phyloP scores from a whole-genome alignment of 2,329 filamentous ascomycete genomes.

The Neofusicoccum kwambonambiense region DNA sequence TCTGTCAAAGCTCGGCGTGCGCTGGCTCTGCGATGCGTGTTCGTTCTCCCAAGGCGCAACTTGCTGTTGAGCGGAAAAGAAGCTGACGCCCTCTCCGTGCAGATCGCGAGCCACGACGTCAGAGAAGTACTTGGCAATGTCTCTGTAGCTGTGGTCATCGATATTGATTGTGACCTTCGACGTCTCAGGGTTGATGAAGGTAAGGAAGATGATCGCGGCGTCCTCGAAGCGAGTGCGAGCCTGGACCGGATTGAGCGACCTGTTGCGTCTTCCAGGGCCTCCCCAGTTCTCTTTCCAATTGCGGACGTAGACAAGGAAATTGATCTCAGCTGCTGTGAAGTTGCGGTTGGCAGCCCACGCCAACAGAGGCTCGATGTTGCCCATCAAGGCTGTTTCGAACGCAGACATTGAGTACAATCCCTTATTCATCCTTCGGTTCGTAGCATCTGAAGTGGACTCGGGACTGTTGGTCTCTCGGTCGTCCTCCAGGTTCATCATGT shows the following conservation, averaged over 20 bases:
- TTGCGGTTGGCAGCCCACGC: slow-evolving; percentile 64
- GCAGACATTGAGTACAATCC: slow-evolving; percentile 51
- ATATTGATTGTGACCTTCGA: slow-evolving; percentile 69
- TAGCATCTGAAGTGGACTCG: background rate
- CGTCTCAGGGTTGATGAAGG: slow-evolving; percentile 59
- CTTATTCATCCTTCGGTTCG: background rate
- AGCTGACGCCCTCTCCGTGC: background rate
- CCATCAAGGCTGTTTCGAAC: slow-evolving; percentile 60
- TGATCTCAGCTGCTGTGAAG: slow-evolving; percentile 70
- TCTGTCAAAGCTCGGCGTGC: background rate
- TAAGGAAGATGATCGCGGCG: slow-evolving; percentile 61
- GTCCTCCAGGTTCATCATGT: background rate
- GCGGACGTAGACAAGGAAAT: slow-evolving; percentile 60
- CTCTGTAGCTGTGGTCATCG: slow-evolving; percentile 32
- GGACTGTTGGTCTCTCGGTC: too few relatives aligned
- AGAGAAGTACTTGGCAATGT: slow-evolving; percentile 7
- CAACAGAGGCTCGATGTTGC: slow-evolving; percentile 60
- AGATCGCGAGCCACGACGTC: background rate
- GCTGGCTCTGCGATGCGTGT: background rate
- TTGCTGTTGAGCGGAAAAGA: background rate
- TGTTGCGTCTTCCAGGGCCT: slow-evolving; percentile 20
- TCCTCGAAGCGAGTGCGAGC: slow-evolving; percentile 52
- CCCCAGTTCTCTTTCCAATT: slow-evolving; percentile 52
- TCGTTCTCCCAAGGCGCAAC: slow-evolving; percentile 13
- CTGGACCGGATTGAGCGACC: slow-evolving; percentile 18